A percentile compares a stretch with the other conserved stretches of the same genome.
phyloP scores from a whole-genome alignment of 208 protist species.

The Lotmaria passim region DNA sequence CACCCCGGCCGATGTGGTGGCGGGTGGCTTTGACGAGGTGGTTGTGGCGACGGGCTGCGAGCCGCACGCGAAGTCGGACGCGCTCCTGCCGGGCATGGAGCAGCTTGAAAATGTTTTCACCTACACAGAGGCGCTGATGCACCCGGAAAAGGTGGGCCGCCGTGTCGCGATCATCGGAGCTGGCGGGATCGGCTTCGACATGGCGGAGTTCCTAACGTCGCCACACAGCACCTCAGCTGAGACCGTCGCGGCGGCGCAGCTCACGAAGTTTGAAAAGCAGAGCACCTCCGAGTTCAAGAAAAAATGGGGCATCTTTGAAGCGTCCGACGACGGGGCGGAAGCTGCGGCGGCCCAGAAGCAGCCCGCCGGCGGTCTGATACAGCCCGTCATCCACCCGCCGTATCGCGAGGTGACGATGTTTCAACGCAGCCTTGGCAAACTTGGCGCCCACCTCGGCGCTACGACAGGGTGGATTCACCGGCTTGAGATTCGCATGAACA shows the following conservation, averaged over 20 bases:
- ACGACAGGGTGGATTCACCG: conserved; percentile 94
- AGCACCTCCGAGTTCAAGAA: conserved; percentile 44
- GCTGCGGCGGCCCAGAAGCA: background rate
- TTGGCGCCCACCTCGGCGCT: conserved; percentile 74
- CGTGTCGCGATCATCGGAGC: conserved; percentile 90
- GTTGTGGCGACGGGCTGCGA: conserved; percentile 88
- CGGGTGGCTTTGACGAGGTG: conserved; percentile 82
- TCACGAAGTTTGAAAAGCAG: conserved; percentile 37
- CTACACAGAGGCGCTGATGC: conserved; percentile 85
- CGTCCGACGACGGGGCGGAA: background rate
- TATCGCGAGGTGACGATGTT: conserved; percentile 63
- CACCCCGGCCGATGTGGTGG: conserved; percentile 70
- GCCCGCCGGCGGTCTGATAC: conserved; percentile 51
- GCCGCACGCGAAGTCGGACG: conserved; percentile 61
- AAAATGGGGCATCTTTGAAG: conserved; percentile 77
- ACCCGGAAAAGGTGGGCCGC: conserved; percentile 60
- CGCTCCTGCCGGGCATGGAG: conserved; percentile 54
- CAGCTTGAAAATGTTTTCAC: conserved; percentile 70
- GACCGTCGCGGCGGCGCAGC: conserved; percentile 34
- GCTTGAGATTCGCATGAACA: conserved; percentile 76
- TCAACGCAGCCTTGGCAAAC: conserved; percentile 84
- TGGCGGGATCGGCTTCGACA: conserved; percentile 95
- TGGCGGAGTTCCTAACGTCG: conserved; percentile 79
- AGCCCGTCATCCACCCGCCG: conserved; percentile 24
- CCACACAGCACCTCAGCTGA: conserved; percentile 24